Percentiles rank a stretch among this genome's conserved stretches.
phyloP scores from a whole-genome alignment of 2,329 filamentous ascomycete species.

The Dichotomopilus funicola region DNA sequence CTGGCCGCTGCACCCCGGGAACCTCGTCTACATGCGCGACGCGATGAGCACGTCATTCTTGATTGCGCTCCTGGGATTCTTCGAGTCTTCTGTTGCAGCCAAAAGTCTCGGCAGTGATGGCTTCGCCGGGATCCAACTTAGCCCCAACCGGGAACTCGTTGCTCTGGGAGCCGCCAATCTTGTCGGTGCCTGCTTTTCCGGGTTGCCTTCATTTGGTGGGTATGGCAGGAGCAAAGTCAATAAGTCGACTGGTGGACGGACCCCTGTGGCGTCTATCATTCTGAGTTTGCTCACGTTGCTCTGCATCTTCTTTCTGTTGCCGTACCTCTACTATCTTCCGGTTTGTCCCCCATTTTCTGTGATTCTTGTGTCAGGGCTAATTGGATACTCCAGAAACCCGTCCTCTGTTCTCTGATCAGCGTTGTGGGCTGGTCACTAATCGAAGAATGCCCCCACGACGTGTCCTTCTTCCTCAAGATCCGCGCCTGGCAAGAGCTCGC shows the following conservation, averaged over 20 bases:
- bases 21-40: slow-evolving; percentile 76
- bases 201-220: slow-evolving; percentile 87
- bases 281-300: slow-evolving; percentile 76
- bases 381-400: slow-evolving; percentile 63
- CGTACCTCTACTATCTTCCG: slow-evolving; percentile 93
- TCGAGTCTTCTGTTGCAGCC: slow-evolving; percentile 92
- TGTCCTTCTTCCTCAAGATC: slow-evolving; percentile 82
- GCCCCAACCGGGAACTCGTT: slow-evolving; percentile 87
- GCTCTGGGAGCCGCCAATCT: slow-evolving; percentile 87
- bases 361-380: background rate
- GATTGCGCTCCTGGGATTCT: slow-evolving; percentile 94
- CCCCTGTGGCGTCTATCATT: slow-evolving; percentile 87
- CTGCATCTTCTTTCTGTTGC: slow-evolving; percentile 73
- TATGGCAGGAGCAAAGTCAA: slow-evolving; percentile 97
- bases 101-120: slow-evolving; percentile 75
- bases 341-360: slow-evolving; percentile 44
- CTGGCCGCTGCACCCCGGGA: slow-evolving; percentile 72
- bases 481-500: slow-evolving; percentile 78
- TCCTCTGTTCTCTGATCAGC: slow-evolving; percentile 87
- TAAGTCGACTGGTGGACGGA: slow-evolving; percentile 81
- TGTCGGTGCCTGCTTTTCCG: slow-evolving; percentile 86
- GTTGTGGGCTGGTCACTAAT: slow-evolving; percentile 92
- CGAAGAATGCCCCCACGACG: slow-evolving; percentile 90
- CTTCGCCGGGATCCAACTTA: slow-evolving; percentile 74
- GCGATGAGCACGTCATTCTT: slow-evolving; percentile 88